These are phyloP conservation scores for Kwoniella pini DNA, from an alignment of 768 basidiomycete species.

Conservation along the genomic window DNA sequence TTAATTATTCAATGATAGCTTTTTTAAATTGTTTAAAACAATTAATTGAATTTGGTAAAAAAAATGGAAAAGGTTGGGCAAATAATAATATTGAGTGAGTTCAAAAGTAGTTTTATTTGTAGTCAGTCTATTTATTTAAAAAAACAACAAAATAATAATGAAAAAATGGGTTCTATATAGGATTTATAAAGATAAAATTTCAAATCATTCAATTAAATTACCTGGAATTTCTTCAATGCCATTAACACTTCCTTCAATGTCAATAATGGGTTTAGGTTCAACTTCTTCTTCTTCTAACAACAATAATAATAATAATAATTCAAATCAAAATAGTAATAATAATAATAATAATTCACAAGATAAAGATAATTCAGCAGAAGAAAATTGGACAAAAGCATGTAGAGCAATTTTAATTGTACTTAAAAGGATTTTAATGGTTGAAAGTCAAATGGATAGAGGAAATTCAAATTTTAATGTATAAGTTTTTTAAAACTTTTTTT, in stretches of 20 bases:
- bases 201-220: slow-evolving; percentile 88
- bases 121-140: no score
- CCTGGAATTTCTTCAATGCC: slow-evolving; percentile 67
- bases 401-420: slow-evolving; percentile 70
- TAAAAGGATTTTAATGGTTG: slow-evolving; percentile 50
- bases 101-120: no score
- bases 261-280: slow-evolving; percentile 39
- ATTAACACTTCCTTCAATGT: slow-evolving; percentile 35
- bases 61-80: slow-evolving; percentile 72
- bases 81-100: slow-evolving; percentile 76
- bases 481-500: no score
- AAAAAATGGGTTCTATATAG: no score
- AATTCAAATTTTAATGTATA: no score
- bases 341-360: neutral
- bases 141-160: no score
- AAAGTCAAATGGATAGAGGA: slow-evolving; percentile 49
- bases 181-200: slow-evolving; percentile 81
- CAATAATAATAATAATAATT: neutral
- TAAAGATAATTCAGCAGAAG: slow-evolving; percentile 64
- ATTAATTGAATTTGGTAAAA: slow-evolving; percentile 79
- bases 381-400: slow-evolving; percentile 90
- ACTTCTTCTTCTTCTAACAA: neutral
- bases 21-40: slow-evolving; percentile 94
- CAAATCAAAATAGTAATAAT: neutral
- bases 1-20: slow-evolving; percentile 94